Percentiles rank a stretch among this genome's conserved stretches.
Conservation (phyloP, 805 yeast species). For the Yarrowia sp. region DNA sequence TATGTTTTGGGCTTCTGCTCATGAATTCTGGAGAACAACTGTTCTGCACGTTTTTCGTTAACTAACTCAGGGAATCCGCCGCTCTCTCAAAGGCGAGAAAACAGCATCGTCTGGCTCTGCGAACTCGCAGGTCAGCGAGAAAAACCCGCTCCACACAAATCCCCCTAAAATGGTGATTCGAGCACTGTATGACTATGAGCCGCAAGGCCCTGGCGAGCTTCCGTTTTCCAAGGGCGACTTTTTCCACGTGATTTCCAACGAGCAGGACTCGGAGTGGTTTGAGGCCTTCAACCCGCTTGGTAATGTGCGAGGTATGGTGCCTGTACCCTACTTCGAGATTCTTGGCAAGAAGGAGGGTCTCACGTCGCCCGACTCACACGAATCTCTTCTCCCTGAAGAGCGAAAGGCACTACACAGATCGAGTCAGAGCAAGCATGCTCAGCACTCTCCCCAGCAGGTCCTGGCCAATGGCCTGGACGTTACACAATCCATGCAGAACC, state of each 20-base stretch:
- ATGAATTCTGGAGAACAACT: neutral
- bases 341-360: slow-evolving; percentile 9
- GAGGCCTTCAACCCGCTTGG: slow-evolving; percentile 86
- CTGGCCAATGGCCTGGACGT: slow-evolving; percentile 21
- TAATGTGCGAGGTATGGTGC: slow-evolving; percentile 78
- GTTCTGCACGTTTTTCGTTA: too few species aligned
- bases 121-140: slow-evolving; percentile 27
- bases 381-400: slow-evolving; percentile 18
- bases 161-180: slow-evolving; percentile 81
- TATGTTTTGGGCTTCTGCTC: too few species aligned
- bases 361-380: neutral
- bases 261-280: slow-evolving; percentile 64
- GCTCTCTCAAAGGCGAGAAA: slow-evolving; percentile 38
- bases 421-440: slow-evolving; percentile 18
- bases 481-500: slow-evolving; percentile 8
- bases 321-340: slow-evolving; percentile 76
- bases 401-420: slow-evolving; percentile 25
- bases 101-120: slow-evolving; percentile 30
- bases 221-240: slow-evolving; percentile 80
- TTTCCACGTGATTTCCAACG: slow-evolving; percentile 70
- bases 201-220: slow-evolving; percentile 79
- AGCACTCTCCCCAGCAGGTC: slow-evolving; percentile 22
- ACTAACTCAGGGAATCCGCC: slow-evolving; percentile 35
- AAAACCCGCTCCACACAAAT: slow-evolving; percentile 36
- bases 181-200: slow-evolving; percentile 71